Evolutionary conservation across 768 basidiomycete genomes (phyloP).

Genomic region (Lactifluus rugatus): DNA sequence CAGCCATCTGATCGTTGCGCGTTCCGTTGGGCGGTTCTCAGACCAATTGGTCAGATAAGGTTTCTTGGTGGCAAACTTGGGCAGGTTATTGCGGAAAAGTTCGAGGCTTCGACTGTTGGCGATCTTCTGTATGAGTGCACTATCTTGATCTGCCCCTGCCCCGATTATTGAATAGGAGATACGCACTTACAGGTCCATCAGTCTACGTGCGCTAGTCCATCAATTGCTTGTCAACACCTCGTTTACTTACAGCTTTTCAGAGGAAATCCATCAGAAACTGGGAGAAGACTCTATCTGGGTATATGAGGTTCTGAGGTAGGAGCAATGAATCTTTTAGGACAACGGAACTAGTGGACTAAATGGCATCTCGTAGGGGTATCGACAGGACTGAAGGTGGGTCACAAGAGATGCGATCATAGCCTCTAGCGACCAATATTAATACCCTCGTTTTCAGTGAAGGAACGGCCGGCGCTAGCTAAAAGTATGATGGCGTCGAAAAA

Average conservation of each 20-base stretch:
- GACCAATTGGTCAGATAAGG: conserved; percentile 52
- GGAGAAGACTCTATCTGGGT: conserved; percentile 86
- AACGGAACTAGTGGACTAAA: not conserved
- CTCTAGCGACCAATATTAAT: not conserved
- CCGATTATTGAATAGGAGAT: not conserved
- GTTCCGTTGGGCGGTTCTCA: not conserved
- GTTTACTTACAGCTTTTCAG: not conserved
- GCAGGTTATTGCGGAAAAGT: conserved; percentile 74
- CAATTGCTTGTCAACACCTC: not conserved
- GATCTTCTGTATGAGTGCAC: conserved; percentile 66
- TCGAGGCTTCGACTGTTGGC: conserved; percentile 79
- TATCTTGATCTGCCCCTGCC: not conserved
- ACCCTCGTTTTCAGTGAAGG: conserved; percentile 55
- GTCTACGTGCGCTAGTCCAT: conserved; percentile 37
- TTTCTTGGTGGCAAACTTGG: conserved; percentile 95
- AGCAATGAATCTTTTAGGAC: not conserved
- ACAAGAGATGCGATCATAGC: not conserved
- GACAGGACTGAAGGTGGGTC: conserved; percentile 75
- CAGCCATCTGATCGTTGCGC: not conserved
- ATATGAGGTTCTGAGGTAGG: conserved; percentile 79
- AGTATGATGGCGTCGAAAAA: conserved; percentile 98
- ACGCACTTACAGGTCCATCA: conserved; percentile 36
- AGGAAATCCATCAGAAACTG: conserved; percentile 50
- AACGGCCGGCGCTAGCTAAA: conserved; percentile 70
- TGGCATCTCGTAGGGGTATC: conserved; percentile 49